These are phyloP conservation scores for Lipomyces kockii DNA, from an alignment of 805 yeast species.

Conservation along the genomic window DNA sequence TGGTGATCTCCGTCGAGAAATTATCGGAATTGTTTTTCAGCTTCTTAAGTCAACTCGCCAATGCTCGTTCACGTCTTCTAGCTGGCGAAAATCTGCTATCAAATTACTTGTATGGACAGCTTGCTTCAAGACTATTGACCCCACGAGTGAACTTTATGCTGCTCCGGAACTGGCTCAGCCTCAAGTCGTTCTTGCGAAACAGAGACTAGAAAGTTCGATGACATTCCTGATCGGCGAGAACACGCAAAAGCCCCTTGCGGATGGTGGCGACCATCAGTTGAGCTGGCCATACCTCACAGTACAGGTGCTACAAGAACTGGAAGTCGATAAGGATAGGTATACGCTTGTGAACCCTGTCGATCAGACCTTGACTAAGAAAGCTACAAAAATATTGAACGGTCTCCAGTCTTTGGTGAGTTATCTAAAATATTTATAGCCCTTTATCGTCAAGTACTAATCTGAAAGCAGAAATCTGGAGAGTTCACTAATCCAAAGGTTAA, in stretches of 20 bases:
- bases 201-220: neutral
- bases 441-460: neutral
- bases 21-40: neutral
- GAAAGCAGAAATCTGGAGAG: neutral
- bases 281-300: constrained; percentile 16
- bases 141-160: neutral
- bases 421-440: neutral
- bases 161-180: neutral
- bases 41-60: constrained; percentile 4
- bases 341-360: neutral
- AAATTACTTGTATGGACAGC: neutral
- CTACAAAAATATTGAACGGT: neutral
- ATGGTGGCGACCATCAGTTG: neutral
- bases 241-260: neutral
- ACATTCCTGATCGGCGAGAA: neutral
- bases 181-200: neutral
- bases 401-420: constrained; percentile 13
- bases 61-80: neutral
- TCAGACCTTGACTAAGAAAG: constrained; percentile 4
- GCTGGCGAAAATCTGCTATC: constrained; percentile 12
- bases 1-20: neutral
- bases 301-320: constrained; percentile 7
- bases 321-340: neutral
- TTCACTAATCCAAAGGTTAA: neutral
- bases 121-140: neutral